Conservation (phyloP, 2,329 filamentous ascomycete species). For the Clonostachys solani region DNA sequence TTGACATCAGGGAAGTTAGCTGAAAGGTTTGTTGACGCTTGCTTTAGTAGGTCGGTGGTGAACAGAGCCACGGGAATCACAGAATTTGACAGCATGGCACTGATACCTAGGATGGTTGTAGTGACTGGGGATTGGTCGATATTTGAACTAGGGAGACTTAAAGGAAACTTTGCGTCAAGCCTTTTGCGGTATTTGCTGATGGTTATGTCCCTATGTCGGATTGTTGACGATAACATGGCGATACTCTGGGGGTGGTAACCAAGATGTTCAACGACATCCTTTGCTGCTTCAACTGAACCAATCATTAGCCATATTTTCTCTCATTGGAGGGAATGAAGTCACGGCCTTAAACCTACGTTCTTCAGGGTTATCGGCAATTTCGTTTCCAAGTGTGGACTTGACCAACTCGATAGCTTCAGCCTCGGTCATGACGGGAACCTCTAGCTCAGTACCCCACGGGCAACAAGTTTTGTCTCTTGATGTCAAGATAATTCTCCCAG, state of each 20-base stretch:
- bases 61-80: constrained; percentile 13
- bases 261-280: constrained; percentile 8
- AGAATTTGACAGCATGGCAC: constrained; percentile 14
- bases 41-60: constrained; percentile 3
- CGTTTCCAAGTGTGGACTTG: constrained; percentile 4
- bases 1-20: constrained; percentile 8
- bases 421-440: constrained; percentile 11
- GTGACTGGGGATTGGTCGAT: constrained; percentile 15
- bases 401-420: constrained; percentile 11
- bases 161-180: constrained; percentile 4
- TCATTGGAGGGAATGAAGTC: too few species aligned
- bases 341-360: constrained; percentile 6
- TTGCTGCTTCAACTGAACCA: constrained; percentile 7
- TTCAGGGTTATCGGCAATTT: neutral
- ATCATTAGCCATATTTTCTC: neutral
- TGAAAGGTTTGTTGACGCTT: constrained; percentile 7
- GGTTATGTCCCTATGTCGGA: constrained; percentile 8
- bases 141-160: constrained; percentile 9
- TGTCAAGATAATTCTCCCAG: constrained; percentile 15
- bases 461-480: constrained; percentile 12
- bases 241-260: constrained; percentile 12
- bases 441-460: constrained; percentile 11
- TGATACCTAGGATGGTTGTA: constrained; percentile 12
- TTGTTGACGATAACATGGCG: constrained; percentile 11
- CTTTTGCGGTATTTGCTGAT: constrained; percentile 1